These are phyloP conservation scores for Gyrodon lividus DNA, from an alignment of 768 basidiomycete species.

Conservation along the genomic window DNA sequence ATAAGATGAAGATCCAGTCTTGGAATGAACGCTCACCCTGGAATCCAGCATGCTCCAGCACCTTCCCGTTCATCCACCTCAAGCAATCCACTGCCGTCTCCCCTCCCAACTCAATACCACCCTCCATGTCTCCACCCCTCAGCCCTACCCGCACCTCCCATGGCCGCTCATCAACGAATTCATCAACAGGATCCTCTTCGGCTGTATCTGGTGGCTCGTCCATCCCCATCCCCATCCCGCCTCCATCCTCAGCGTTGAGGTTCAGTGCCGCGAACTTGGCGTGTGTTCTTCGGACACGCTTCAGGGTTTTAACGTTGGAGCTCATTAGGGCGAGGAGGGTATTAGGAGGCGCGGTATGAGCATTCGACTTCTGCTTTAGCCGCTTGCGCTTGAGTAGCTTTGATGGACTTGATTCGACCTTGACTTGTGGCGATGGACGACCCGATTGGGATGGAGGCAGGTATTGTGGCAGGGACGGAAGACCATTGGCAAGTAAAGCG, in stretches of 20 bases:
- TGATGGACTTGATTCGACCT: conserved; percentile 9
- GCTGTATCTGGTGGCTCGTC: conserved; percentile 36
- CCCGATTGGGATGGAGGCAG: conserved; percentile 19
- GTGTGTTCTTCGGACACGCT: conserved; percentile 71
- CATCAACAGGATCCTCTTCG: conserved; percentile 27
- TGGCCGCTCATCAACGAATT: conserved; percentile 55
- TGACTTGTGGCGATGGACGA: conserved; percentile 8
- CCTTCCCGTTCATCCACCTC: conserved; percentile 69
- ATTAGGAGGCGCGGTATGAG: conserved; percentile 30
- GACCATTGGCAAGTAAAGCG: conserved; percentile 58
- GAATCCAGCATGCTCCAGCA: conserved; percentile 89
- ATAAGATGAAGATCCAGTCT: not conserved
- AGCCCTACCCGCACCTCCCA: conserved; percentile 43
- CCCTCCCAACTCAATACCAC: conserved; percentile 55
- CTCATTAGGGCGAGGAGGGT: conserved; percentile 72
- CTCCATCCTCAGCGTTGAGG: conserved; percentile 33
- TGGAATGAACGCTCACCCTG: conserved; percentile 59
- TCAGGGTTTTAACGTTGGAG: conserved; percentile 71
- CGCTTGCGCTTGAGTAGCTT: conserved; percentile 22
- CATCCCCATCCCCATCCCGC: conserved; percentile 33
- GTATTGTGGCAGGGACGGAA: conserved; percentile 50
- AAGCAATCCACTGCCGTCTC: conserved; percentile 62
- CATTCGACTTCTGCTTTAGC: conserved; percentile 20
- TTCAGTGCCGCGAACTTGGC: conserved; percentile 63
- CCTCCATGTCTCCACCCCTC: conserved; percentile 8